Percentiles rank a stretch among this genome's conserved stretches.
phyloP scores from a whole-genome alignment of 306 rosid species.

The Quercus dentata region DNA sequence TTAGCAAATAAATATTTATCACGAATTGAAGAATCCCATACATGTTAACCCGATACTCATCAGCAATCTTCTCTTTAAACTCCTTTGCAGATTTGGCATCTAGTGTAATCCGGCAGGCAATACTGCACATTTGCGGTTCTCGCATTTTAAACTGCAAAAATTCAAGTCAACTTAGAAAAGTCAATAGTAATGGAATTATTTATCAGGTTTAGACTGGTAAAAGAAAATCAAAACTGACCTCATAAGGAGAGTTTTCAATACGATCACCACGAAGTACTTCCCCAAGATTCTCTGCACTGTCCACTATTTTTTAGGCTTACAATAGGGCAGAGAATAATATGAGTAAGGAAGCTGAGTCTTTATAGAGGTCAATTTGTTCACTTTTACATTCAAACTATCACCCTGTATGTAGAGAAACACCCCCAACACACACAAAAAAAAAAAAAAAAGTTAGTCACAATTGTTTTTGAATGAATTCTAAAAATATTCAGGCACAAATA shows the following conservation, averaged over 20 bases:
- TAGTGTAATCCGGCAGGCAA: slow-evolving; percentile 51
- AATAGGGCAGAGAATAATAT: slow-evolving; percentile 78
- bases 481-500: not conserved
- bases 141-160: slow-evolving; percentile 90
- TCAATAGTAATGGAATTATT: slow-evolving; percentile 15
- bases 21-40: slow-evolving; percentile 28
- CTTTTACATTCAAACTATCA: slow-evolving; percentile 83
- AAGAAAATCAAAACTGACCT: slow-evolving; percentile 49
- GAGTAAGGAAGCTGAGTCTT: slow-evolving; percentile 98
- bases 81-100: slow-evolving; percentile 82
- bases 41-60: slow-evolving; percentile 98
- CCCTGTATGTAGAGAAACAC: slow-evolving; percentile 59
- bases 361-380: slow-evolving; percentile 86
- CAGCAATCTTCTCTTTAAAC: slow-evolving; percentile 89
- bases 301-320: slow-evolving; percentile 61
- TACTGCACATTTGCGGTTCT: slow-evolving; percentile 81
- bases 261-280: slow-evolving; percentile 99
- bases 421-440: not conserved
- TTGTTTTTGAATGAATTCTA: not conserved
- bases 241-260: slow-evolving; percentile 86
- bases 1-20: not conserved
- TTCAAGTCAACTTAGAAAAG: not conserved
- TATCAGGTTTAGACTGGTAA: not conserved
- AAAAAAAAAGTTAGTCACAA: not conserved
- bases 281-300: slow-evolving; percentile 94